phyloP scores from a whole-genome alignment of 345 rosid species.

The Diplotaxis tenuifolia region DNA sequence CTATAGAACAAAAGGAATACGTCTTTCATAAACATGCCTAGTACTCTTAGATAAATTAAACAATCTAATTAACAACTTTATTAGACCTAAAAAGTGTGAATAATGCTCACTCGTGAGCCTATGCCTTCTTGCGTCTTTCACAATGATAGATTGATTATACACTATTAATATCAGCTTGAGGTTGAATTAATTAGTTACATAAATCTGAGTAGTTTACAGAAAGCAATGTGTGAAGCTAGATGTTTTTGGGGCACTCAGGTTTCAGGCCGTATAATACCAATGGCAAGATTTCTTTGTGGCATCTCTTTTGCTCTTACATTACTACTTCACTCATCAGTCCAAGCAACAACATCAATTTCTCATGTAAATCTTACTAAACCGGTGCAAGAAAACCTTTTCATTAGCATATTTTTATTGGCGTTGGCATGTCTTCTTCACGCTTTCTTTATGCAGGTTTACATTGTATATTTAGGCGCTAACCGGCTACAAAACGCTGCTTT shows the following conservation, averaged over 20 bases:
- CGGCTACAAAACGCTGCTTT: constrained; percentile 35
- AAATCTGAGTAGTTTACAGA: neutral
- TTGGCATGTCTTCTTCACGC: neutral
- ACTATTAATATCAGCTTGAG: neutral
- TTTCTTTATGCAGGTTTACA: constrained; percentile 56
- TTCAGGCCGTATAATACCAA: constrained; percentile 2
- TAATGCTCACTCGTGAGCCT: constrained; percentile 20
- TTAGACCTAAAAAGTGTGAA: constrained; percentile 9
- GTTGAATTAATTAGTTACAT: neutral
- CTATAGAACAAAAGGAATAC: neutral
- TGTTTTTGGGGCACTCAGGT: neutral
- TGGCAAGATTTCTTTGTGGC: neutral
- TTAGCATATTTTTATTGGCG: neutral
- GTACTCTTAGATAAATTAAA: neutral
- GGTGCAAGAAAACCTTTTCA: neutral
- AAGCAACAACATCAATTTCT: constrained; percentile 12
- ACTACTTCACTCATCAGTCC: constrained; percentile 14
- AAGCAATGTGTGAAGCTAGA: constrained; percentile 1
- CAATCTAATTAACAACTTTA: neutral
- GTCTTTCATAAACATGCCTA: constrained; percentile 4
- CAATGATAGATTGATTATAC: neutral
- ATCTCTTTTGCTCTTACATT: constrained; percentile 14
- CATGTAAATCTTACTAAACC: constrained; percentile 5
- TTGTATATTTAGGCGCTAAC: constrained; percentile 59
- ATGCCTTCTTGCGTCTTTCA: neutral